Conservation (phyloP, 805 yeast species). For the Kazachstania martiniae region DNA sequence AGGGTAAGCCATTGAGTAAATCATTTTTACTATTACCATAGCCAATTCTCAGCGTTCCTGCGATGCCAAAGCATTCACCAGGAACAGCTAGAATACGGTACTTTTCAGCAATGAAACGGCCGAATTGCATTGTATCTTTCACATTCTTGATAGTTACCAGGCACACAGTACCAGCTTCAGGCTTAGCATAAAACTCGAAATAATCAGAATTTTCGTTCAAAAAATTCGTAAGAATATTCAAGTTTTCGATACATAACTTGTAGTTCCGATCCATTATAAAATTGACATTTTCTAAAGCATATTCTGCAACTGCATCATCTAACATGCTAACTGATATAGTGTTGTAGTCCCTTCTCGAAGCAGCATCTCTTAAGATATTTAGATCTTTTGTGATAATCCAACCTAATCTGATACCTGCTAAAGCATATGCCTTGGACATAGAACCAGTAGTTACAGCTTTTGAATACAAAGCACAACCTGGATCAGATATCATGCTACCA, state of each 20-base stretch:
- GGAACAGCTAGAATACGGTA: conserved; percentile 35
- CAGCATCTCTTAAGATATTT: conserved; percentile 25
- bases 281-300: conserved; percentile 30
- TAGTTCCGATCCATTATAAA: conserved; percentile 32
- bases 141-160: conserved; percentile 29
- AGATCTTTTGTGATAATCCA: conserved; percentile 36
- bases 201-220: conserved; percentile 25
- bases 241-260: conserved; percentile 31
- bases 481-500: conserved; percentile 23
- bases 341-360: conserved; percentile 38
- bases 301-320: conserved; percentile 37
- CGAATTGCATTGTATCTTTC: conserved; percentile 27
- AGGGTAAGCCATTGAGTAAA: conserved; percentile 28
- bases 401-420: conserved; percentile 44
- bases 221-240: conserved; percentile 28
- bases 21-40: conserved; percentile 34
- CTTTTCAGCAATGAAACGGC: conserved; percentile 29
- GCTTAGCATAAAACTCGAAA: conserved; percentile 31
- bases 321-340: conserved; percentile 38
- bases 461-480: conserved; percentile 33
- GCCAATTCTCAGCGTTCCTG: conserved; percentile 38
- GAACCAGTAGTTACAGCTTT: conserved; percentile 39
- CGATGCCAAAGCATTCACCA: conserved; percentile 36
- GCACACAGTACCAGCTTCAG: conserved; percentile 40
- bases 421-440: conserved; percentile 42